A percentile compares a stretch with the other conserved stretches of the same genome.
Evolutionary conservation across 495 filamentous ascomycete species (phyloP).

Genomic region (Penicillium argentinense): DNA sequence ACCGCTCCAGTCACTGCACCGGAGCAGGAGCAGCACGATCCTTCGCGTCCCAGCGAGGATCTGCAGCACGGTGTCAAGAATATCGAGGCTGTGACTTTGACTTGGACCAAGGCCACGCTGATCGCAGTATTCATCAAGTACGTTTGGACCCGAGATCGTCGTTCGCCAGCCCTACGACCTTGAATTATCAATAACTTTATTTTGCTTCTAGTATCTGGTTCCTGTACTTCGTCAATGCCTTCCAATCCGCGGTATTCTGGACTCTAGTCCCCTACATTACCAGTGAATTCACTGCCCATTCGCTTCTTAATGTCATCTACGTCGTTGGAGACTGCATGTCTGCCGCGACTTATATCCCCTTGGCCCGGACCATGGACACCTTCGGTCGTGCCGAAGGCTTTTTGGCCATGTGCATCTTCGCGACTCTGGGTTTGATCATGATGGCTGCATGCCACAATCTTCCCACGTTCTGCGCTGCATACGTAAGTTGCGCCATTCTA

Average conservation of each 20-base stretch:
- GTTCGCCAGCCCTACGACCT: background rate
- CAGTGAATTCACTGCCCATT: constrained; percentile 58
- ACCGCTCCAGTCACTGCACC: background rate
- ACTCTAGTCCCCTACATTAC: constrained; percentile 35
- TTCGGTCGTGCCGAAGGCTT: constrained; percentile 63
- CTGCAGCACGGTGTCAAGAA: constrained; percentile 43
- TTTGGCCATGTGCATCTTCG: constrained; percentile 36
- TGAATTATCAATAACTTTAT: background rate
- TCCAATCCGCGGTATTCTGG: constrained; percentile 33
- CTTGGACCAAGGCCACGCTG: constrained; percentile 42
- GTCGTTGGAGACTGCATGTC: constrained; percentile 50
- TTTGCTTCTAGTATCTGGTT: constrained; percentile 40
- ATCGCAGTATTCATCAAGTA: constrained; percentile 43
- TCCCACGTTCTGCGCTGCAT: constrained; percentile 49
- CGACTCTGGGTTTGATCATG: constrained; percentile 44
- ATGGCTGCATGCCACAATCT: constrained; percentile 52
- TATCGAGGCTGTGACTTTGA: constrained; percentile 43
- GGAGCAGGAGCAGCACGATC: background rate
- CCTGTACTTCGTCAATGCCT: constrained; percentile 48
- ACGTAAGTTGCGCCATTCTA: constrained; percentile 29
- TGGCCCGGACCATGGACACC: constrained; percentile 68
- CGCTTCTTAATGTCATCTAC: constrained; percentile 55
- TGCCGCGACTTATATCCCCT: constrained; percentile 46
- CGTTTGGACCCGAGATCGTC: background rate
- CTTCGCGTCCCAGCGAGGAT: constrained; percentile 16